Percentiles rank a stretch among this genome's conserved stretches.
phyloP scores from a whole-genome alignment of 1,139 yeast species.

The Geotrichum restrictum region DNA sequence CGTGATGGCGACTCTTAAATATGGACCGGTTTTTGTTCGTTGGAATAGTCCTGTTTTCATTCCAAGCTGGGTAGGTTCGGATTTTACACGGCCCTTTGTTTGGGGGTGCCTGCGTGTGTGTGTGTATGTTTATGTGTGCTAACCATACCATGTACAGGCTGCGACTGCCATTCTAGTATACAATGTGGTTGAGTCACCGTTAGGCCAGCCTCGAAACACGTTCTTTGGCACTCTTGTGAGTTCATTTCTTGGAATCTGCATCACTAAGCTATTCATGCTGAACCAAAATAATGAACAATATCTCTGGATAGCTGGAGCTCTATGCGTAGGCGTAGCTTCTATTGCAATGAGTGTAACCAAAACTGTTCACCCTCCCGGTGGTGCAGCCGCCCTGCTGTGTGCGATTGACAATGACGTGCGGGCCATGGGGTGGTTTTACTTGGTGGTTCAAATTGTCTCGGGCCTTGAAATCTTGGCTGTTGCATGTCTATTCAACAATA shows the following conservation, averaged over 20 bases:
- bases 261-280: slow-evolving; percentile 51
- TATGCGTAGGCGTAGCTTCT: slow-evolving; percentile 55
- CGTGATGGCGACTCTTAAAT: slow-evolving; percentile 51
- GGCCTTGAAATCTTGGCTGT: slow-evolving; percentile 50
- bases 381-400: slow-evolving; percentile 66
- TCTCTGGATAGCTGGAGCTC: slow-evolving; percentile 60
- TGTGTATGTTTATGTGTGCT: no score
- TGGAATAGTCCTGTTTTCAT: slow-evolving; percentile 54
- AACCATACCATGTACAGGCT: slow-evolving; percentile 36
- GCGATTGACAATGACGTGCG: slow-evolving; percentile 48
- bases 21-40: slow-evolving; percentile 44
- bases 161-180: slow-evolving; percentile 63
- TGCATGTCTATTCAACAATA: slow-evolving; percentile 55
- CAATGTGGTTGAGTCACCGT: slow-evolving; percentile 54
- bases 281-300: slow-evolving; percentile 37
- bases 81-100: neutral
- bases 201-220: slow-evolving; percentile 65
- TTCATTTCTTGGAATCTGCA: slow-evolving; percentile 52
- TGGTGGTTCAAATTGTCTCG: slow-evolving; percentile 55
- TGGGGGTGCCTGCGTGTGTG: no score
- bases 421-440: slow-evolving; percentile 63
- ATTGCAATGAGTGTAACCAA: slow-evolving; percentile 56
- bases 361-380: slow-evolving; percentile 71
- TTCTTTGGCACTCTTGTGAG: slow-evolving; percentile 55
- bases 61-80: slow-evolving; percentile 42